A percentile compares a stretch with the other conserved stretches of the same genome.
Evolutionary conservation across 2,329 filamentous ascomycete species (phyloP).

Genomic region (Geosmithia putterillii): DNA sequence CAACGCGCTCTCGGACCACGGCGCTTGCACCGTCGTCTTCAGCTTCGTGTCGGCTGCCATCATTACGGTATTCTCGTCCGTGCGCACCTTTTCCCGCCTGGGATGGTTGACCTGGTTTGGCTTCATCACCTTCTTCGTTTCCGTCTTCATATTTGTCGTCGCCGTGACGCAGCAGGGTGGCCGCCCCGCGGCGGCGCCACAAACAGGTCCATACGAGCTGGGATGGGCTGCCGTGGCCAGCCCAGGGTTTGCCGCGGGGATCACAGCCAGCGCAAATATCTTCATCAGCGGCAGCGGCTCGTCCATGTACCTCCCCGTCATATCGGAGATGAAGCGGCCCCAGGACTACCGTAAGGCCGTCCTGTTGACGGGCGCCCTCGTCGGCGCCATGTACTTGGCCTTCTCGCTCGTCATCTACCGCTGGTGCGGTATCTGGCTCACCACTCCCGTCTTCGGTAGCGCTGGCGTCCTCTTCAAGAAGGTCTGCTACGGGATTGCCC

Average conservation of each 20-base stretch:
- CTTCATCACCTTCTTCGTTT: slow-evolving; percentile 43
- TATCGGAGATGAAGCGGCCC: slow-evolving; percentile 51
- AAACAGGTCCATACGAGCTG: slow-evolving; percentile 39
- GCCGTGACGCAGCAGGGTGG: slow-evolving; percentile 40
- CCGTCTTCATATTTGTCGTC: slow-evolving; percentile 45
- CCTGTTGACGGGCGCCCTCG: slow-evolving; percentile 13
- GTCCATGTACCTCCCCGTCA: slow-evolving; percentile 50
- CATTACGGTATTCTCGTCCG: slow-evolving; percentile 33
- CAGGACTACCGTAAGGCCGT: slow-evolving; percentile 48
- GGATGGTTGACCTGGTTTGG: slow-evolving; percentile 51
- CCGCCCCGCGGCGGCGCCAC: slow-evolving; percentile 48
- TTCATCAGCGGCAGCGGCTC: slow-evolving; percentile 48
- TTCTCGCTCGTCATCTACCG: slow-evolving; percentile 27
- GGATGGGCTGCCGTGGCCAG: slow-evolving; percentile 43
- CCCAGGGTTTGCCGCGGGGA: slow-evolving; percentile 45
- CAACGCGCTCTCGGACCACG: slow-evolving; percentile 45
- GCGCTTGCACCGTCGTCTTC: slow-evolving; percentile 45
- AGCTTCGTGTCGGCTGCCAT: slow-evolving; percentile 35
- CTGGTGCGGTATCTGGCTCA: slow-evolving; percentile 30
- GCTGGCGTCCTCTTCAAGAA: slow-evolving; percentile 28
- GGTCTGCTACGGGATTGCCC: slow-evolving; percentile 26
- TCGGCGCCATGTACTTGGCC: slow-evolving; percentile 17
- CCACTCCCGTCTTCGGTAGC: slow-evolving; percentile 32
- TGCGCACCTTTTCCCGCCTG: slow-evolving; percentile 47
- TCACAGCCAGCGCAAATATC: slow-evolving; percentile 45